Evolutionary conservation across 2,329 filamentous ascomycete genomes (phyloP).

Genomic region (Bipolaris sorokiniana): DNA sequence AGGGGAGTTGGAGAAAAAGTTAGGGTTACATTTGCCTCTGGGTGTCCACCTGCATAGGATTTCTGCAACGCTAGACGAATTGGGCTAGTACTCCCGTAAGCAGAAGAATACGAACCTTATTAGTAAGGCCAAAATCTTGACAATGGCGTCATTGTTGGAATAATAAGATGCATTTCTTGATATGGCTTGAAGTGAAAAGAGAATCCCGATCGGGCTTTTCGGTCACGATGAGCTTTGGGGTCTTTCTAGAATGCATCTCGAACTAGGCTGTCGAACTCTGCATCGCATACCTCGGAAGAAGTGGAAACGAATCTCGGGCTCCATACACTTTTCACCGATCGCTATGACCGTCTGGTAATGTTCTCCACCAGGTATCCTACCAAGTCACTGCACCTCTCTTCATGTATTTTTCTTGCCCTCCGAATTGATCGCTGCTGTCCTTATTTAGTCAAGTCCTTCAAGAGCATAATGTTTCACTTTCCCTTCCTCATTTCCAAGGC

Average conservation of each 20-base stretch:
- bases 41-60: not conserved
- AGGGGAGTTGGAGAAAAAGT: not conserved
- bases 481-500: not conserved
- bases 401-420: not conserved
- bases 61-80: not conserved
- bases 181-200: not conserved
- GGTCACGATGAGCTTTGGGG: not conserved
- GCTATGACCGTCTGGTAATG: not conserved
- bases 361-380: not conserved
- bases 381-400: too few relatives aligned
- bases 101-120: not conserved
- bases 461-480: not conserved
- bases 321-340: not conserved
- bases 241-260: not conserved
- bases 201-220: not conserved
- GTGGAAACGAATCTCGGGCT: not conserved
- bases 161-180: not conserved
- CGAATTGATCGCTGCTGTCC: not conserved
- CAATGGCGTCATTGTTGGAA: constrained; percentile 1
- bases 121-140: not conserved
- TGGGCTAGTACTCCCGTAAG: not conserved
- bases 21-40: constrained; percentile 3
- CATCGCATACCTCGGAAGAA: not conserved
- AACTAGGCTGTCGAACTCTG: not conserved
- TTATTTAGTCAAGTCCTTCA: too few relatives aligned